Conservation (phyloP, 2,329 filamentous ascomycete genomes). For the Cadophora sp. region DNA sequence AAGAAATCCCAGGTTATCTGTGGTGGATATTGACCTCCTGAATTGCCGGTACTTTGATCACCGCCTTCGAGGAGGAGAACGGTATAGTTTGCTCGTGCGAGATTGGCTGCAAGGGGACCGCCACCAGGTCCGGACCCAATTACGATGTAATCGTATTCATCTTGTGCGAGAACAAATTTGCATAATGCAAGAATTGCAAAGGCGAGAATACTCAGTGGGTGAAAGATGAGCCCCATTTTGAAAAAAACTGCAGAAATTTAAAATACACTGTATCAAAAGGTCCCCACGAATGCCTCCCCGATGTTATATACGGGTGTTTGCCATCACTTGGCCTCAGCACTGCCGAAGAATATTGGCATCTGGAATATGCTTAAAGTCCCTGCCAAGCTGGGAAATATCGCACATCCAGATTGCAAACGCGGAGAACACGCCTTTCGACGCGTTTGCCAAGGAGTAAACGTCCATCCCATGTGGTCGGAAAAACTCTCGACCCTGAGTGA, state of each 20-base stretch:
- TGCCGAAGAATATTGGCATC: not conserved
- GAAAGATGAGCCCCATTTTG: not conserved
- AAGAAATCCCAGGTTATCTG: slow-evolving; percentile 57
- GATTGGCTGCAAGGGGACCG: slow-evolving; percentile 55
- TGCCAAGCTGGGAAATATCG: not conserved
- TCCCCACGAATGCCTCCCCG: not conserved
- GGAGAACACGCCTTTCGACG: not conserved
- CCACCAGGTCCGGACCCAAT: slow-evolving; percentile 60
- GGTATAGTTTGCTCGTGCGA: slow-evolving; percentile 57
- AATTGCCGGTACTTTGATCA: slow-evolving; percentile 49
- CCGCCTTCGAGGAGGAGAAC: slow-evolving; percentile 61
- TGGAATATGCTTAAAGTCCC: slow-evolving; percentile 5
- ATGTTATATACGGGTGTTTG: not conserved
- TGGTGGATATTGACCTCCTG: slow-evolving; percentile 3
- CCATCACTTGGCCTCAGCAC: not conserved
- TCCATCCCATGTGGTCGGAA: not conserved
- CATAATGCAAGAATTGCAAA: not conserved
- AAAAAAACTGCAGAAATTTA: not conserved
- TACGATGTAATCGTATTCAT: slow-evolving; percentile 58
- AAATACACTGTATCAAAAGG: not conserved
- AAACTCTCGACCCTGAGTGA: not conserved
- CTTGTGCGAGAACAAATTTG: not conserved
- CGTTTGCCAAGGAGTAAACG: not conserved
- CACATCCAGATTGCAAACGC: slow-evolving; percentile 3
- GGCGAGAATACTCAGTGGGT: not conserved